Base-by-base conservation (phyloP, 2,329 filamentous ascomycete genomes). In the Colletotrichum kahawae region DNA sequence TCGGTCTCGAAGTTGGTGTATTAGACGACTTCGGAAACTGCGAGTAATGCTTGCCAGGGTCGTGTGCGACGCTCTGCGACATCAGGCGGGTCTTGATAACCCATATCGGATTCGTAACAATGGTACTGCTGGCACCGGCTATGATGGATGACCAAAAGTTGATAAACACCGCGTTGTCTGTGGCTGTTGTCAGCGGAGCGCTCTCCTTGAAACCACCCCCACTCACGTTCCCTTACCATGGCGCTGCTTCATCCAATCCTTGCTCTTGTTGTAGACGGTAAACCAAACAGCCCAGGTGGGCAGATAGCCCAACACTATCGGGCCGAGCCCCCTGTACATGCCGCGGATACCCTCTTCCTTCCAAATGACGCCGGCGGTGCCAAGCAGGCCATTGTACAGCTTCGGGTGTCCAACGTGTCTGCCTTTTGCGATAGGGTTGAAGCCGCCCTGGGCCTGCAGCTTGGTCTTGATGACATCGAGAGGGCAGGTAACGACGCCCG, bases 381-480 rank as follows among this genome's bases (percentile, higher is more conserved):
- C 97, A 10, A 97, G 82, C 80, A 99, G 90, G 8, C 97, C 97
- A 77, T 93, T 93, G 83, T 99, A 99, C 65, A 97, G 87, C 88
- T 87, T 88, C 27, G 86, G 84, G 75, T 89, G 88, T 33, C 87
- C 87, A 33, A 86, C 87, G 82, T 87, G 87, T 69, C 83, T 83
- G 75, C 84, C 88, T 77, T 87, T 86, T 79, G 86, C 89, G 81
- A 84, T 84, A 78, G 86, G 90, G 78, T 84, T 79, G 84, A 98
- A 97, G 24, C 95, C 95, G 77, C 96, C 96, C 83, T 98, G 97
- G 18, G 96, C 96, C 84, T 99, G 97, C 76, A 99, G 87, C 85
- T 98, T 98, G 59, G 97, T 99, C 88, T 99, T 99, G 85, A 99
- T 98, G 77, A 99, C 97, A 88, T 99, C 97, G 79, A 99, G 92